phyloP scores from a whole-genome alignment of 345 rosid species.

The Aegle marmelos region DNA sequence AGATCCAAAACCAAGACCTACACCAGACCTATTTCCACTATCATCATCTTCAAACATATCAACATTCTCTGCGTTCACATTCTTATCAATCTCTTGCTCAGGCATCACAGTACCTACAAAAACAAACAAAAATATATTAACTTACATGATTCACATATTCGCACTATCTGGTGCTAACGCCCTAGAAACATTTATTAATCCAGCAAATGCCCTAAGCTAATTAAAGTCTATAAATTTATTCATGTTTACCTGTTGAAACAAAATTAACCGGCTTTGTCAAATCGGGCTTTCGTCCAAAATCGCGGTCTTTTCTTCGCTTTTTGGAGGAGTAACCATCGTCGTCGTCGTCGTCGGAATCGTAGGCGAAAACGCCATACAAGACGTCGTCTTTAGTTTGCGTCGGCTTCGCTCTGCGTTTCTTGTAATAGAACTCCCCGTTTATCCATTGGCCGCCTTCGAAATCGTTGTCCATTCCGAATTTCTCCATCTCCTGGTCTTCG shows the following conservation, averaged over 20 bases:
- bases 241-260: slow-evolving; percentile 45
- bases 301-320: slow-evolving; percentile 54
- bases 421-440: slow-evolving; percentile 64
- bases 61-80: slow-evolving; percentile 38
- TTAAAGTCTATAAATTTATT: not conserved
- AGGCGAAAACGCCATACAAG: slow-evolving; percentile 62
- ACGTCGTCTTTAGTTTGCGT: slow-evolving; percentile 70
- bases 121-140: slow-evolving; percentile 24
- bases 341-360: slow-evolving; percentile 52
- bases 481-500: slow-evolving; percentile 84
- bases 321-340: slow-evolving; percentile 32
- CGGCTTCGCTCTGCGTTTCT: slow-evolving; percentile 57
- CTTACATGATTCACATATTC: not conserved
- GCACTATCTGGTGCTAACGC: not conserved
- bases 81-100: slow-evolving; percentile 58
- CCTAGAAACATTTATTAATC: not conserved
- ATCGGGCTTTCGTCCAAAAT: slow-evolving; percentile 47
- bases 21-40: slow-evolving; percentile 45
- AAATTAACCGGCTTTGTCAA: slow-evolving; percentile 79
- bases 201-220: not conserved
- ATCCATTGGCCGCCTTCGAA: slow-evolving; percentile 80
- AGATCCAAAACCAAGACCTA: slow-evolving; percentile 55
- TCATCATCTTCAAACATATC: slow-evolving; percentile 24
- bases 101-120: slow-evolving; percentile 74
- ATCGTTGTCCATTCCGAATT: slow-evolving; percentile 79